Base-by-base conservation (phyloP, 495 filamentous ascomycete genomes). In the Lasiosphaeris hirsuta region DNA sequence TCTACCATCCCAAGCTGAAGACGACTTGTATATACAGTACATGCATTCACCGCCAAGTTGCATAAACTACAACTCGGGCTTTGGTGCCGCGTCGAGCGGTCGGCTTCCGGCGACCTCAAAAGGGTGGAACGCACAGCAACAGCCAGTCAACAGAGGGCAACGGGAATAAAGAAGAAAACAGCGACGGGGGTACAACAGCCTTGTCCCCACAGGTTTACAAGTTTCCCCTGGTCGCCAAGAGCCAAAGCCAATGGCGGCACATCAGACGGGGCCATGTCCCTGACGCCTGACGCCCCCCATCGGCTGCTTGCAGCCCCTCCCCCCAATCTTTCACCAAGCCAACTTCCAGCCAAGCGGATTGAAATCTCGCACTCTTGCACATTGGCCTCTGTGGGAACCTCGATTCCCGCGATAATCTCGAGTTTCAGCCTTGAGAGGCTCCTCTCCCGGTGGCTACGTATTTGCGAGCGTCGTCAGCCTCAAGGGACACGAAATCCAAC, bases 211-310 rank as follows among this genome's bases (percentile, higher is more conserved):
- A 30, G 23, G 23, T 5, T 30, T 30, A 51, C 51, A 35, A 19
- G 23, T 19, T 37, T 17, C 56, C 39, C 64, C 37, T 61, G 51
- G 50, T 39, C 42, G 47, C 36, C 47, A 35, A 49, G 41, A 39
- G 44, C 50, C 57, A 33, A 3, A 2, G 18, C 65, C 65, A 65
- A 67, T 65, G 51, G 39, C 54, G 62, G 62, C 59, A 65, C 51
- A 54, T 49, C 5, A 42, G 15, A 48, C 46, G 62, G 61, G 51
- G 42, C 10, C 44, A 44, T 23, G 37, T 38, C 56, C 23, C 23
- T 30, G 23, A 30, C 23, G 23, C 61, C 45, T 64, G 49, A 47
- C 55, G 59, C 60, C 60, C 60, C 49, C 60, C 56, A 62, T 62
- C 56, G 46, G 55, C 55, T 14, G 33, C 34, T 38, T 23, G 7